phyloP scores from a whole-genome alignment of 2,329 filamentous ascomycete species.

The Emmonsiellopsis sp. region DNA sequence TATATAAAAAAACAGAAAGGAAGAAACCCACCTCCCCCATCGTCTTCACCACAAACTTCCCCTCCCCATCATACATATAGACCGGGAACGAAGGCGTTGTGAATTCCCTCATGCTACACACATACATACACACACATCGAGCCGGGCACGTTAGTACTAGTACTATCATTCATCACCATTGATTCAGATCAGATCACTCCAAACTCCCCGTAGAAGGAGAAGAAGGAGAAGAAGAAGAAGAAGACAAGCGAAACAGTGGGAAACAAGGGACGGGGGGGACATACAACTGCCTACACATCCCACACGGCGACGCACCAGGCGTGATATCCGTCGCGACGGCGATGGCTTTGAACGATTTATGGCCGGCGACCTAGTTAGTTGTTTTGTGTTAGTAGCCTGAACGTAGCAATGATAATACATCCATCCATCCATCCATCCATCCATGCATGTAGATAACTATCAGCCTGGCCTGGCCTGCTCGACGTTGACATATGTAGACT shows the following conservation, averaged over 20 bases:
- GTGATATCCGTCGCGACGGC: slow-evolving; percentile 74
- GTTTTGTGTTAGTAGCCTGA: too few relatives aligned
- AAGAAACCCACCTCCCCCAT: slow-evolving; percentile 28
- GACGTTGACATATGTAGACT: too few relatives aligned
- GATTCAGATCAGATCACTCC: not conserved
- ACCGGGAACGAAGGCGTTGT: slow-evolving; percentile 61
- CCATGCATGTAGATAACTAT: too few relatives aligned
- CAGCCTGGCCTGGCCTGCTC: too few relatives aligned
- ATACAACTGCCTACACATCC: slow-evolving; percentile 91
- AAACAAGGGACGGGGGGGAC: slow-evolving; percentile 5
- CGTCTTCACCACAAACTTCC: slow-evolving; percentile 42
- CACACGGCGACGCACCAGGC: slow-evolving; percentile 65
- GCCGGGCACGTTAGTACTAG: not conserved
- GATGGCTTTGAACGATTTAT: slow-evolving; percentile 60
- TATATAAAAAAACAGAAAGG: not conserved
- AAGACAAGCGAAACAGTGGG: not conserved
- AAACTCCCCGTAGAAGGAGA: too few relatives aligned
- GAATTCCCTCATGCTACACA: slow-evolving; percentile 59
- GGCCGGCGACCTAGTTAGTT: slow-evolving; percentile 28
- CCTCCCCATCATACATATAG: slow-evolving; percentile 85
- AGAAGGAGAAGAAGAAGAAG: too few relatives aligned
- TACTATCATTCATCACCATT: not conserved
- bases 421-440: too few relatives aligned
- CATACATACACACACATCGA: slow-evolving; percentile 6
- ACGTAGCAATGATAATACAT: too few relatives aligned